These are phyloP conservation scores for Cutaneotrichosporon sp. DNA, from an alignment of 1,284 basidiomycete genomes.

Conservation along the genomic window DNA sequence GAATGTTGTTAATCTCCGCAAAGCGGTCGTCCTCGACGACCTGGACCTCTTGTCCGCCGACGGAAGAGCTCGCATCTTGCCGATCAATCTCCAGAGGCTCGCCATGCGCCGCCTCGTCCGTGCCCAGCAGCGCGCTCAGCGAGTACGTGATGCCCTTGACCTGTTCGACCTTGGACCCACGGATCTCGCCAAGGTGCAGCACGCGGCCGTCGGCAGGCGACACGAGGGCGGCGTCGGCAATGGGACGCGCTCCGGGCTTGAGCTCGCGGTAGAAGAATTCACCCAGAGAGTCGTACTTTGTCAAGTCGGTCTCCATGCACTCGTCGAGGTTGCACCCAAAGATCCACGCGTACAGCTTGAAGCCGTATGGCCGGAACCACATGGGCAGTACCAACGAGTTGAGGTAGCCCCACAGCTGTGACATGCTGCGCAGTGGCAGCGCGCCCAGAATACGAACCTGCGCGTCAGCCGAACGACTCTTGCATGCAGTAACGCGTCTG, in stretches of 20 bases:
- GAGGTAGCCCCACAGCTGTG: conserved; percentile 90
- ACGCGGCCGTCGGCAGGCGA: conserved; percentile 91
- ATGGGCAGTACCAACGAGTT: conserved; percentile 88
- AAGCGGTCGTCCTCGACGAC: conserved; percentile 67
- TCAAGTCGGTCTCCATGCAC: conserved; percentile 73
- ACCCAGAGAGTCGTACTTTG: conserved; percentile 72
- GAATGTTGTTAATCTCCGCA: conserved; percentile 93
- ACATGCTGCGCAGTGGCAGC: conserved; percentile 86
- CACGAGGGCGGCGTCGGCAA: conserved; percentile 72
- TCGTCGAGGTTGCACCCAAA: conserved; percentile 96
- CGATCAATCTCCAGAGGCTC: conserved; percentile 21
- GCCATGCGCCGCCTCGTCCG: conserved; percentile 40
- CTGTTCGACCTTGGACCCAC: conserved; percentile 77
- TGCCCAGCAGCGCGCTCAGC: conserved; percentile 82
- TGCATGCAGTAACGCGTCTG: not conserved
- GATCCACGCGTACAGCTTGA: conserved; percentile 73
- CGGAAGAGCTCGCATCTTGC: conserved; percentile 40
- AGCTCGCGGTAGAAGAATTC: conserved; percentile 93
- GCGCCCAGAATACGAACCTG: conserved; percentile 95
- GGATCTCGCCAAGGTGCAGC: conserved; percentile 86
- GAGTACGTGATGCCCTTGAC: conserved; percentile 98
- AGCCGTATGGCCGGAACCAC: conserved; percentile 87
- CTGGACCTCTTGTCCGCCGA: conserved; percentile 32
- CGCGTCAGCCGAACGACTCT: not conserved
- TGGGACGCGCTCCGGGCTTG: conserved; percentile 72